Evolutionary conservation across 1,284 basidiomycete species (phyloP).

Genomic region (Ceratobasidium sp.): DNA sequence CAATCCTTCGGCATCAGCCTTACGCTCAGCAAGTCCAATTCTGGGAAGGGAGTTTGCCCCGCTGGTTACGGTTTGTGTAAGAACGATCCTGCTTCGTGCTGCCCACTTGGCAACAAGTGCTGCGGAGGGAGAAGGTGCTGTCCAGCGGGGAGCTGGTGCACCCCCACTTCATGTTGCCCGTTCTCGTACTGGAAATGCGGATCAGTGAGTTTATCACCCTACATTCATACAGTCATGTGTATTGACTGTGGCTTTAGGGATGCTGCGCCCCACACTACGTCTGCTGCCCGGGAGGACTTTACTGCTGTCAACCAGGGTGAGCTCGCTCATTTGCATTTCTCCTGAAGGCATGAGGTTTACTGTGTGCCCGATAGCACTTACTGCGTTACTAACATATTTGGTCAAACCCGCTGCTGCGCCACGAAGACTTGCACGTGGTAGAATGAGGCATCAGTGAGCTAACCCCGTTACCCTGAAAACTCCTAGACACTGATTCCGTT

Average conservation of each 20-base stretch:
- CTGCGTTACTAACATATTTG: not conserved
- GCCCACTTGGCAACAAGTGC: conserved; percentile 7
- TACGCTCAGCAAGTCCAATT: not conserved
- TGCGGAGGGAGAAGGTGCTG: conserved; percentile 4
- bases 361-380: not conserved
- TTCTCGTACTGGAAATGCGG: not conserved
- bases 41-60: not conserved
- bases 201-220: not conserved
- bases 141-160: not conserved
- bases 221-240: not conserved
- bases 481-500: no score
- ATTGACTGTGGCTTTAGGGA: not conserved
- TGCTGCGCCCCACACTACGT: not conserved
- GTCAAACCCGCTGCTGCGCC: not conserved
- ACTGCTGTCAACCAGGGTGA: not conserved
- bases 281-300: conserved; percentile 2
- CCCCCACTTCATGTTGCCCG: not conserved
- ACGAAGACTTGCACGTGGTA: not conserved
- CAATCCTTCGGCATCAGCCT: not conserved
- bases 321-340: not conserved
- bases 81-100: conserved; percentile 11
- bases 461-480: not conserved
- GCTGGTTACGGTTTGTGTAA: not conserved
- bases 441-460: not conserved
- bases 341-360: not conserved